Conservation (phyloP, 805 yeast genomes). For the Lipomyces chichibuensis region DNA sequence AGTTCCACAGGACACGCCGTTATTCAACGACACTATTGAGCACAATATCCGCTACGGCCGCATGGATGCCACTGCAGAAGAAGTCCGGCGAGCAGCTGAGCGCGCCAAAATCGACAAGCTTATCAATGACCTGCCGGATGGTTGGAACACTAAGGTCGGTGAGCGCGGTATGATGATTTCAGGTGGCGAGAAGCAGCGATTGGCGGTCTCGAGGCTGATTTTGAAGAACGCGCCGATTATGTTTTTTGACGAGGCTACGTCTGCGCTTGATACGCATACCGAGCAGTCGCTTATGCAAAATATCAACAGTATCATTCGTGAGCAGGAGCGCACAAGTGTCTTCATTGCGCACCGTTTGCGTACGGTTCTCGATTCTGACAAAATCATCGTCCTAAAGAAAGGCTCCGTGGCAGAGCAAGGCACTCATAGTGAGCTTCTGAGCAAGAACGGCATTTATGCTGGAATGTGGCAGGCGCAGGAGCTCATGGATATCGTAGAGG, state of each 20-base stretch:
- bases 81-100: conserved; percentile 63
- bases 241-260: conserved; percentile 95
- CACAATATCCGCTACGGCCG: conserved; percentile 89
- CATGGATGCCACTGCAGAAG: conserved; percentile 69
- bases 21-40: conserved; percentile 85
- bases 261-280: conserved; percentile 95
- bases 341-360: conserved; percentile 93
- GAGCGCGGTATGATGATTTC: conserved; percentile 98
- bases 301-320: conserved; percentile 65
- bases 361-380: conserved; percentile 91
- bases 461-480: conserved; percentile 87
- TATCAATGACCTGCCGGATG: conserved; percentile 76
- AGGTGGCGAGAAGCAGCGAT: conserved; percentile 97
- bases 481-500: conserved; percentile 30
- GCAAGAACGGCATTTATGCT: conserved; percentile 64
- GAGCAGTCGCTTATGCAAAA: conserved; percentile 82
- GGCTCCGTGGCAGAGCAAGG: conserved; percentile 91
- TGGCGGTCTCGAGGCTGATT: conserved; percentile 90
- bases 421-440: conserved; percentile 66
- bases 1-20: conserved; percentile 97
- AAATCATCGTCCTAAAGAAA: conserved; percentile 79
- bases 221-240: conserved; percentile 85
- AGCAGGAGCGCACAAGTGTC: conserved; percentile 68
- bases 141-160: conserved; percentile 84
- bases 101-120: conserved; percentile 71